Percentiles rank a stretch among this genome's conserved stretches.
phyloP scores from a whole-genome alignment of 306 rosid genomes.

The Biancaea sappan region DNA sequence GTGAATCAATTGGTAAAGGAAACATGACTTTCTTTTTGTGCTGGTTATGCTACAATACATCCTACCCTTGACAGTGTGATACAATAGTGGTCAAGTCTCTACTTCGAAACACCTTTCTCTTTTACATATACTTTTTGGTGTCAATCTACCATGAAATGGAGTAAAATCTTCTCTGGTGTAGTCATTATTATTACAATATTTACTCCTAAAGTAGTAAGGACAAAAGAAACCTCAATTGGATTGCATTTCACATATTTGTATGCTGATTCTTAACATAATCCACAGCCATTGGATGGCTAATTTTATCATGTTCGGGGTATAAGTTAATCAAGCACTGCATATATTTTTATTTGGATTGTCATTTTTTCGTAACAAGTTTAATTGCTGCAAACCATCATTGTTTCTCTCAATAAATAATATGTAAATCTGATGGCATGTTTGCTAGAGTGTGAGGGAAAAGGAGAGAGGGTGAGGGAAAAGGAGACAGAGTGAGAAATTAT shows the following conservation, averaged over 20 bases:
- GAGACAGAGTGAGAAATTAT: no score
- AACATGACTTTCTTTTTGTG: constrained; percentile 6
- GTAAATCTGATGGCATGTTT: constrained; percentile 20
- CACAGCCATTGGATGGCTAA: not conserved
- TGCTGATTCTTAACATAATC: constrained; percentile 4
- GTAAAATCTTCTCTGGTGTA: not conserved
- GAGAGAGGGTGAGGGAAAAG: no score
- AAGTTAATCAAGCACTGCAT: not conserved
- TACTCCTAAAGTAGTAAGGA: not conserved
- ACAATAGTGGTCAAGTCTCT: not conserved
- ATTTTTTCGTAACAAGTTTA: not conserved
- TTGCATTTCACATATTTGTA: constrained; percentile 19
- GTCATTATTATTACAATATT: not conserved
- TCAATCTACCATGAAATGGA: constrained; percentile 24
- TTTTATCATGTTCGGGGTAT: not conserved
- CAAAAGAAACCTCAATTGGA: not conserved
- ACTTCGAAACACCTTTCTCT: not conserved
- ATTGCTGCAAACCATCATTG: constrained; percentile 13
- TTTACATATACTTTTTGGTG: constrained; percentile 2
- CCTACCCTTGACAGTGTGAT: not conserved
- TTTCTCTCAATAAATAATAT: not conserved
- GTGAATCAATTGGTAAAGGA: constrained; percentile 14
- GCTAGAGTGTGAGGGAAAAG: no score
- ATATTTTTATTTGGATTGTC: constrained; percentile 6
- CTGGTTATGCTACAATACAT: not conserved